phyloP scores from a whole-genome alignment of 345 rosid species.

The Euphorbia tirucalli region DNA sequence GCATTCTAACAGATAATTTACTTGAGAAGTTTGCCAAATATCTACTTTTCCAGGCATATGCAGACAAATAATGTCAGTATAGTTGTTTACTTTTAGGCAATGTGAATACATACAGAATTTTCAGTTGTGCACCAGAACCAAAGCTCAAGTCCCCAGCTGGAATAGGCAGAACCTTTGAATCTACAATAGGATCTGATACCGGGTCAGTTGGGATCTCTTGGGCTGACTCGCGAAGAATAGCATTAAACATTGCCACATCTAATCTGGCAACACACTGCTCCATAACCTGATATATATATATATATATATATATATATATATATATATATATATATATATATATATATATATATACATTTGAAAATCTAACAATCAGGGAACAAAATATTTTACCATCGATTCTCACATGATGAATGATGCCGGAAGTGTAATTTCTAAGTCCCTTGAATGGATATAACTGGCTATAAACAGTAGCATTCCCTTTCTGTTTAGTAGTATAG shows the following conservation, averaged over 20 bases:
- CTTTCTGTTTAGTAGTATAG: too few species aligned
- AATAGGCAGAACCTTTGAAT: conserved; percentile 84
- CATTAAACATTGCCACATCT: conserved; percentile 98
- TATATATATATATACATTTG: too few species aligned
- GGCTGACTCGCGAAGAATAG: conserved; percentile 85
- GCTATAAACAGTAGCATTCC: too few species aligned
- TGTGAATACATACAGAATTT: conserved; percentile 58
- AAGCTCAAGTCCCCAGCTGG: conserved; percentile 94
- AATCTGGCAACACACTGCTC: conserved; percentile 73
- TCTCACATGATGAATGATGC: too few species aligned
- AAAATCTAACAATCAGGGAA: too few species aligned
- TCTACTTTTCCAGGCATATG: not conserved
- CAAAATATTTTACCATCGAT: too few species aligned
- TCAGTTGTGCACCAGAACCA: conserved; percentile 96
- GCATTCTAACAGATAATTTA: not conserved
- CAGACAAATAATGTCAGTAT: not conserved
- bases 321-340: too few species aligned
- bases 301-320: too few species aligned
- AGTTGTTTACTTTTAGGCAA: not conserved
- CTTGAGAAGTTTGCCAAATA: not conserved
- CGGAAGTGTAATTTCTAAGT: too few species aligned
- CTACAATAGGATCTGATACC: conserved; percentile 83
- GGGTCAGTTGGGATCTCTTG: conserved; percentile 96
- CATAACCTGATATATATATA: conserved; percentile 81
- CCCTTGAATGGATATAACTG: too few species aligned